Evolutionary conservation across 805 yeast genomes (phyloP), one percentile per base, ranked within the genome.

Genomic region (Saccharomycopsis fibuligera): DNA sequence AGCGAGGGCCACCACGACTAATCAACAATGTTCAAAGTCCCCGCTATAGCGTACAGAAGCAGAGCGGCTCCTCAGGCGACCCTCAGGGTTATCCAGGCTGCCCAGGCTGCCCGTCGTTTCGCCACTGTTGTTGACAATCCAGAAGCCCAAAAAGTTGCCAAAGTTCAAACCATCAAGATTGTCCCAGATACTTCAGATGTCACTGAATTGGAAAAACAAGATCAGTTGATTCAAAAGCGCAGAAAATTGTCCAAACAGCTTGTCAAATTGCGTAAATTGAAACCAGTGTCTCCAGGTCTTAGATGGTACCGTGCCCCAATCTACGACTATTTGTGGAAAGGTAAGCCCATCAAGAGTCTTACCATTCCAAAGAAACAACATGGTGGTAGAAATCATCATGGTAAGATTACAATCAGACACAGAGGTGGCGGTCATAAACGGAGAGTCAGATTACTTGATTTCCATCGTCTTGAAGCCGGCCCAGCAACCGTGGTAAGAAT

Each of bases 341-440:
- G 96, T 8, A 73, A 82, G 47, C 96, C 98, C 1, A 68, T 84
- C 50, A 73, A 74, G 62, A 79, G 81, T 40, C 73, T 93, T 61
- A 60, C 99, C 0, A 75, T 74, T 30, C 77, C 89, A 16, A 78
- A 77, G 60, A 77, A 81, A 60, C 76, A 78, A 48, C 79, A 81
- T 42, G 84, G 95, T 47, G 99, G 99, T 56, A 82, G 99, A 70
- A 90, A 91, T 65, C 73, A 84, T 66, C 72, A 84, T 3, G 99
- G 99, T 57, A 76, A 78, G 57, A 87, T 93, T 59, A 88, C 96
- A 3, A 84, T 87, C 41, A 79, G 99, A 63, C 96, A 93, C 65
- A 80, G 95, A 65, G 99, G 98, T 64, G 99, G 99, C 60, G 98
- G 98, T 31, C 93, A 86, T 64, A 86, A 86, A 65, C 82, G 91